A percentile compares a stretch with the other conserved stretches of the same genome.
phyloP scores from a whole-genome alignment of 2,329 filamentous ascomycete genomes.

The Penicillium sp. region DNA sequence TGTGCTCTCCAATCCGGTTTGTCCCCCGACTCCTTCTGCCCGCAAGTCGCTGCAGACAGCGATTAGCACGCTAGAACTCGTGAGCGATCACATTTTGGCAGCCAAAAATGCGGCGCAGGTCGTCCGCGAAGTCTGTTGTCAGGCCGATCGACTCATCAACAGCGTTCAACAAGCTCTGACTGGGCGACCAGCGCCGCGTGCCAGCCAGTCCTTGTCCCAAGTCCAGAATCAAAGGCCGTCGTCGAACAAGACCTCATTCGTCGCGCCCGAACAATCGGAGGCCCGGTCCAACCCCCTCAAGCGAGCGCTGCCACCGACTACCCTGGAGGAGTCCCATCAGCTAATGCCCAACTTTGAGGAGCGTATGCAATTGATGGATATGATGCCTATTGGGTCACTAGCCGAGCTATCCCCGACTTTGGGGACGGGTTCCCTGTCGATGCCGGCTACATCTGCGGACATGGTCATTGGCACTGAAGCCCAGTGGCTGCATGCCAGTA shows the following conservation, averaged over 20 bases:
- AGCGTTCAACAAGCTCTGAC: neutral
- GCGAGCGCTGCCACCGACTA: neutral
- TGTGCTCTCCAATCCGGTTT: slow-evolving; percentile 12
- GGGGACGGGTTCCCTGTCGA: neutral
- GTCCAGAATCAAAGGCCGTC: neutral
- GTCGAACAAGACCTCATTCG: no score
- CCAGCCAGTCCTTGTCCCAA: neutral
- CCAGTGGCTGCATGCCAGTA: neutral
- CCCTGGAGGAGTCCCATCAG: neutral
- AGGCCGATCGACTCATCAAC: neutral
- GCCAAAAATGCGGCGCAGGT: slow-evolving; percentile 17
- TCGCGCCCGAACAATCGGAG: neutral
- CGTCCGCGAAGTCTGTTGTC: neutral
- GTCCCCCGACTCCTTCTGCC: slow-evolving; percentile 22
- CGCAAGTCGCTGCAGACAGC: slow-evolving; percentile 30
- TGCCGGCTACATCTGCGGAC: neutral
- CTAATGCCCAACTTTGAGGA: neutral
- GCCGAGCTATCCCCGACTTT: neutral
- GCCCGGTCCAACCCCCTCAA: neutral
- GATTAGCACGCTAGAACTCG: slow-evolving; percentile 32
- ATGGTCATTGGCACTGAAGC: neutral
- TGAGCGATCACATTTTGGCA: slow-evolving; percentile 29
- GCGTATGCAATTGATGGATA: neutral
- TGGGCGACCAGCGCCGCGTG: neutral
- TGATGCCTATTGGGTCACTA: neutral